Conservation (phyloP, 352 stramenopile species). For the Phytophthora kernoviae region DNA sequence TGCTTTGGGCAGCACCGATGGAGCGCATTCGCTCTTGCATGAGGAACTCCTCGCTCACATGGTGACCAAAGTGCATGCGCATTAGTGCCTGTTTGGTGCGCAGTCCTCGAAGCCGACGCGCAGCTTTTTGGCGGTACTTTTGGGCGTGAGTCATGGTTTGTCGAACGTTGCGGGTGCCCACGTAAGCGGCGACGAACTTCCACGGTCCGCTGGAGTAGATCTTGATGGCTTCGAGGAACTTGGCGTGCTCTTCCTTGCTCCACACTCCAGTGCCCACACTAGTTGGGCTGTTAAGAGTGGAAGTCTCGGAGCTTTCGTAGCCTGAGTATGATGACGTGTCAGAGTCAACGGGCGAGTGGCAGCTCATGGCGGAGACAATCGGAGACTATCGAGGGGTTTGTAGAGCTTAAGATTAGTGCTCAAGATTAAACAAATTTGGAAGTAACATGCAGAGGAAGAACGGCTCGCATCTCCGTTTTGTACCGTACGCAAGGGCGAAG, state of each 20-base stretch:
- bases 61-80: constrained; percentile 70
- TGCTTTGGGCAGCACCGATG: constrained; percentile 22
- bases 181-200: constrained; percentile 67
- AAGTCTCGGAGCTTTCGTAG: constrained; percentile 24
- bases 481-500: no score
- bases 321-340: constrained; percentile 27
- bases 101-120: constrained; percentile 57
- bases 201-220: constrained; percentile 73
- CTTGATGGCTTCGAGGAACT: constrained; percentile 78
- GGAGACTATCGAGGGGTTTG: not conserved
- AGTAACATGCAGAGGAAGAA: constrained; percentile 7
- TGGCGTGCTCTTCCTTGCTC: constrained; percentile 66
- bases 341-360: constrained; percentile 20
- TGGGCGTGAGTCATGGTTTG: constrained; percentile 83
- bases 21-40: constrained; percentile 60
- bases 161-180: constrained; percentile 70
- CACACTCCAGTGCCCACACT: constrained; percentile 52
- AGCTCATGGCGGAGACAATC: constrained; percentile 19
- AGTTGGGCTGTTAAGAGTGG: constrained; percentile 14
- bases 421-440: constrained; percentile 25
- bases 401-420: constrained; percentile 11
- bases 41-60: constrained; percentile 69
- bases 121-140: constrained; percentile 74
- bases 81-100: constrained; percentile 77
- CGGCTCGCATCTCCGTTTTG: constrained; percentile 15